Conservation (phyloP, 495 filamentous ascomycete genomes). For the Lophium mytilinum region DNA sequence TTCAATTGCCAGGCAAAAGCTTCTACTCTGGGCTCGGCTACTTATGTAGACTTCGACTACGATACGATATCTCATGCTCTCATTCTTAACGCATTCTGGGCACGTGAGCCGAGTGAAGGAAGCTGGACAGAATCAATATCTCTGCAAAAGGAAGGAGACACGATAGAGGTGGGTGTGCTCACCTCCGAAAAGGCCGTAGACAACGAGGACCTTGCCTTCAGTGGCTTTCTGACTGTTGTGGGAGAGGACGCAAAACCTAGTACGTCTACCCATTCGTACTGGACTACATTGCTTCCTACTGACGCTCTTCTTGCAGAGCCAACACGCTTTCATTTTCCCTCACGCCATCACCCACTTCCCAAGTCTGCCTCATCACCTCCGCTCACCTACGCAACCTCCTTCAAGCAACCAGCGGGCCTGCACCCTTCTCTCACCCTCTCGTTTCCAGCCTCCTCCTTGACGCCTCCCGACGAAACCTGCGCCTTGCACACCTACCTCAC, state of each 20-base stretch:
- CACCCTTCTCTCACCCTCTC: constrained; percentile 64
- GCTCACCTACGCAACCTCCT: constrained; percentile 41
- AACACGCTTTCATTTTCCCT: constrained; percentile 82
- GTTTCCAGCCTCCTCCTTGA: constrained; percentile 32
- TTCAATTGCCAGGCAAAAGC: constrained; percentile 35
- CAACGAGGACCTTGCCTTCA: constrained; percentile 64
- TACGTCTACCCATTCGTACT: constrained; percentile 36
- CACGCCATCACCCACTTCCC: constrained; percentile 62
- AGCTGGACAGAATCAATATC: constrained; percentile 46
- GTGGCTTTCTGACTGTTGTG: constrained; percentile 70
- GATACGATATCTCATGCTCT: constrained; percentile 60
- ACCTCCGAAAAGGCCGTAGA: constrained; percentile 56
- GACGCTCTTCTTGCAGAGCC: constrained; percentile 40
- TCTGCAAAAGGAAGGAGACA: constrained; percentile 33
- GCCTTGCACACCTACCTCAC: constrained; percentile 76
- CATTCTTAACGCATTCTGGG: constrained; percentile 55
- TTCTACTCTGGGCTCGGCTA: constrained; percentile 40
- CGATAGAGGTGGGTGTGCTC: constrained; percentile 79
- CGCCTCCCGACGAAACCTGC: constrained; percentile 43
- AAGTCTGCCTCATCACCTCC: constrained; percentile 32
- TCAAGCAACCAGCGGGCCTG: constrained; percentile 67
- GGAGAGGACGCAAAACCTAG: constrained; percentile 63
- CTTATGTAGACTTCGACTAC: constrained; percentile 70
- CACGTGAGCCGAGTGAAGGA: constrained; percentile 36
- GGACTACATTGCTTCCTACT: neutral